phyloP scores from a whole-genome alignment of 148 eudicot genomes.

The Spergularia marina region DNA sequence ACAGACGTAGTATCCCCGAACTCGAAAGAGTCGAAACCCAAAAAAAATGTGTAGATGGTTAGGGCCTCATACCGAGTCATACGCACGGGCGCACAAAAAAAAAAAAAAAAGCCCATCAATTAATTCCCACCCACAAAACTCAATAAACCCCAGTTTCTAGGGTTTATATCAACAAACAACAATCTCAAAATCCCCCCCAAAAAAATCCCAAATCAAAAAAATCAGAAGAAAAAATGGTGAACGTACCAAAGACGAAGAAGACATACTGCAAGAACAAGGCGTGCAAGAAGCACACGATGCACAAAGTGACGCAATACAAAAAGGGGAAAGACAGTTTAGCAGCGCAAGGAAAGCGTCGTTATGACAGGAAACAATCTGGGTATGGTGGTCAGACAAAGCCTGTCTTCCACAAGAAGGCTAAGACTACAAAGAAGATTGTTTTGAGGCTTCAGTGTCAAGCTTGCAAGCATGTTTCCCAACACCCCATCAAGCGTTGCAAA shows the following conservation, averaged over 20 bases:
- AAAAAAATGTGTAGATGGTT: too few relatives aligned
- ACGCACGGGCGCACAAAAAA: background rate
- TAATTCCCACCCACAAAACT: background rate
- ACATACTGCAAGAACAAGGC: conserved; percentile 81
- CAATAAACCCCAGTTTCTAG: conserved; percentile 1
- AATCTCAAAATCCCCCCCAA: too few relatives aligned
- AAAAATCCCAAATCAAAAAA: background rate
- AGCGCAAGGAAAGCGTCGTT: conserved; percentile 76
- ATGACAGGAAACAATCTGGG: conserved; percentile 77
- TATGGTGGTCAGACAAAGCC: conserved; percentile 90
- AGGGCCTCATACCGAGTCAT: too few relatives aligned
- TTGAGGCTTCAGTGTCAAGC: conserved; percentile 74
- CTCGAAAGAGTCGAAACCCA: too few relatives aligned
- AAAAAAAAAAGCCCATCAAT: background rate
- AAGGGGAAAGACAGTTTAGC: conserved; percentile 84
- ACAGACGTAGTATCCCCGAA: too few relatives aligned
- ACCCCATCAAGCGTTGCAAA: conserved; percentile 61
- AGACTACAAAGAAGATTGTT: conserved; percentile 74
- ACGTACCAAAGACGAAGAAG: conserved; percentile 80
- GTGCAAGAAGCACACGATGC: conserved; percentile 70
- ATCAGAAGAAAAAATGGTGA: conserved; percentile 40
- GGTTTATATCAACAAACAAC: background rate
- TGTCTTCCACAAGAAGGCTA: conserved; percentile 82
- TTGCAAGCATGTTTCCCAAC: conserved; percentile 78
- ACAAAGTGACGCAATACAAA: conserved; percentile 80